phyloP scores from a whole-genome alignment of 2,329 filamentous ascomycete species.

The Colletotrichum liriopes region DNA sequence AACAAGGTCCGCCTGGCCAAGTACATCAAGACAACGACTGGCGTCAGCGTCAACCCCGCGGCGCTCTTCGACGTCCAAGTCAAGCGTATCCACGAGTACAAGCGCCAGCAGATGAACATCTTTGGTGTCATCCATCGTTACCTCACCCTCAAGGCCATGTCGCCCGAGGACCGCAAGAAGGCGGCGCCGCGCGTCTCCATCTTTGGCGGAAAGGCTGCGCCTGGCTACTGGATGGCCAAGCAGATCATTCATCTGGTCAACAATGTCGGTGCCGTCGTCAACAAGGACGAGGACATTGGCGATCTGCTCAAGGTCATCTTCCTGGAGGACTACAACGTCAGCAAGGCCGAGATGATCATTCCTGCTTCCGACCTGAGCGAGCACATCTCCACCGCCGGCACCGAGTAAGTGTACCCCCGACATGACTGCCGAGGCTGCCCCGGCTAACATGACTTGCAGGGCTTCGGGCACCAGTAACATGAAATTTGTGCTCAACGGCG shows the following conservation, averaged over 20 bases:
- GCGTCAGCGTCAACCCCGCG: slow-evolving; percentile 86
- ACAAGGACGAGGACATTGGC: slow-evolving; percentile 92
- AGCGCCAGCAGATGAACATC: slow-evolving; percentile 98
- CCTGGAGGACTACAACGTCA: slow-evolving; percentile 98
- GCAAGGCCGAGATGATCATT: slow-evolving; percentile 97
- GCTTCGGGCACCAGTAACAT: slow-evolving; percentile 95
- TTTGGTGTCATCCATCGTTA: slow-evolving; percentile 98
- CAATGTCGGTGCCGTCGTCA: slow-evolving; percentile 89
- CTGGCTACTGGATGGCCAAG: slow-evolving; percentile 99
- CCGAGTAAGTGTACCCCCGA: slow-evolving; percentile 72
- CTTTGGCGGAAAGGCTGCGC: slow-evolving; percentile 97
- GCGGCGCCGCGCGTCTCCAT: slow-evolving; percentile 90
- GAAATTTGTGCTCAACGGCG: slow-evolving; percentile 99
- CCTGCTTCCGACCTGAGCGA: slow-evolving; percentile 97
- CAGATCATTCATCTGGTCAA: slow-evolving; percentile 98
- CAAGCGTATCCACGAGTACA: slow-evolving; percentile 99
- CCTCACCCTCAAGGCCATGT: slow-evolving; percentile 88
- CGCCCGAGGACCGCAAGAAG: slow-evolving; percentile 87
- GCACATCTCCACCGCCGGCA: slow-evolving; percentile 98
- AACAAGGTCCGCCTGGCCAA: slow-evolving; percentile 95
- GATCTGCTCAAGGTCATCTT: slow-evolving; percentile 98
- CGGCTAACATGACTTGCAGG: slow-evolving; percentile 52
- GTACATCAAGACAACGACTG: slow-evolving; percentile 88
- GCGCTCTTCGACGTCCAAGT: slow-evolving; percentile 97
- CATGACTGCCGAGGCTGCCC: neutral